Conservation (phyloP, 495 filamentous ascomycete genomes). For the Chaetomium fimeti region DNA sequence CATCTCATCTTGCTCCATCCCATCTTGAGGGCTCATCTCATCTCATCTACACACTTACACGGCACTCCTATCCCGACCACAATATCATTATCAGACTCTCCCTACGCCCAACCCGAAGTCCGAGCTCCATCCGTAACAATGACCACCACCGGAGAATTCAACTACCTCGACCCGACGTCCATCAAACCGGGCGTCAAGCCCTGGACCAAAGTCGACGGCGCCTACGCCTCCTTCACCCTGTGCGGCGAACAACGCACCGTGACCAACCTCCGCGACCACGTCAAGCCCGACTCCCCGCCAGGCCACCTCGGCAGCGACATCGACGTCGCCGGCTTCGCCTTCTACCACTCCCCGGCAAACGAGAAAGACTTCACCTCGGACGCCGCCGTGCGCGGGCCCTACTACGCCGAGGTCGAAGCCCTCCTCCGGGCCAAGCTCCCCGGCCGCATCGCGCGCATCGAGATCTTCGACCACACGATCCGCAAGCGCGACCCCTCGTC, state of each 20-base stretch:
- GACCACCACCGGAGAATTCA: constrained; percentile 33
- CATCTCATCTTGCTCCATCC: background rate
- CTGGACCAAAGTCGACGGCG: constrained; percentile 46
- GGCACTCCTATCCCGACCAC: background rate
- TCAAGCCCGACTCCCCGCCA: background rate
- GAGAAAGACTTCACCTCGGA: constrained; percentile 62
- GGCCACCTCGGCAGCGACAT: constrained; percentile 41
- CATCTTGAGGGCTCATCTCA: background rate
- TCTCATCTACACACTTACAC: background rate
- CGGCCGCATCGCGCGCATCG: constrained; percentile 50
- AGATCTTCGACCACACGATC: constrained; percentile 89
- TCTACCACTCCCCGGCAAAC: constrained; percentile 37
- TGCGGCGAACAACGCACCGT: constrained; percentile 33
- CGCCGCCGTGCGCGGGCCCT: constrained; percentile 57
- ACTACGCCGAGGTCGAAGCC: constrained; percentile 79
- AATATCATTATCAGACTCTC: background rate
- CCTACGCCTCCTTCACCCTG: constrained; percentile 33
- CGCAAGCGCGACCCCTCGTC: constrained; percentile 56
- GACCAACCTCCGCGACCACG: constrained; percentile 31
- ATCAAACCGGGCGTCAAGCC: constrained; percentile 32
- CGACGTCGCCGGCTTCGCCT: constrained; percentile 46
- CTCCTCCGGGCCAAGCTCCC: constrained; percentile 59
- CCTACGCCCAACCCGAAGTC: too few relatives aligned
- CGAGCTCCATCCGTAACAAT: constrained; percentile 8
- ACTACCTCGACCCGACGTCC: constrained; percentile 32